Conservation (phyloP, 768 basidiomycete species). For the Dictyophora rubrovolvata region DNA sequence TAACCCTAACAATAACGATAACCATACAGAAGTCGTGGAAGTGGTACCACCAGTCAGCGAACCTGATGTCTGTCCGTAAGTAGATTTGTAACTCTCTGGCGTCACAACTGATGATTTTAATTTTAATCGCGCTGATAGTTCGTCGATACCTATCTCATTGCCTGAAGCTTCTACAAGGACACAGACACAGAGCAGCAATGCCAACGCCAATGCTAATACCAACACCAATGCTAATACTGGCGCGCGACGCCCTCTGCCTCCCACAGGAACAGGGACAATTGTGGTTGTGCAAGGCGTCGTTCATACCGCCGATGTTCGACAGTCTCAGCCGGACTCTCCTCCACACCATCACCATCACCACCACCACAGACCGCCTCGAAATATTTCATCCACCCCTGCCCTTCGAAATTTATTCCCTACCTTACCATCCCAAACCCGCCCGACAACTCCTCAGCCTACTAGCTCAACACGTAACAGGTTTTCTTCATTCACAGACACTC, state of each 20-base stretch:
- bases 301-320: constrained; percentile 60
- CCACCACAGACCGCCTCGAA: constrained; percentile 9
- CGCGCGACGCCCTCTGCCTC: constrained; percentile 44
- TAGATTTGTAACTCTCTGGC: background rate
- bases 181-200: too few relatives aligned
- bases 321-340: constrained; percentile 15
- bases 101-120: background rate
- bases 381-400: constrained; percentile 10
- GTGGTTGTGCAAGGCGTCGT: constrained; percentile 81
- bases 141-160: constrained; percentile 6
- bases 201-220: too few relatives aligned
- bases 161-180: constrained; percentile 10
- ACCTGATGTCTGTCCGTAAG: background rate
- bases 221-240: constrained; percentile 16
- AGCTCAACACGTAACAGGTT: constrained; percentile 17
- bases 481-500: constrained; percentile 2
- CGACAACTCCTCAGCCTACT: constrained; percentile 18
- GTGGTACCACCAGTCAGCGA: background rate
- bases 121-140: constrained; percentile 1
- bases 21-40: background rate
- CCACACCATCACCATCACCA: constrained; percentile 11
- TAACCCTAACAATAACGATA: background rate
- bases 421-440: constrained; percentile 21
- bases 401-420: constrained; percentile 7
- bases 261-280: constrained; percentile 51